A percentile compares a stretch with the other conserved stretches of the same genome.
phyloP scores from a whole-genome alignment of 2,329 filamentous ascomycete species.

The Byssochlamys sp. region DNA sequence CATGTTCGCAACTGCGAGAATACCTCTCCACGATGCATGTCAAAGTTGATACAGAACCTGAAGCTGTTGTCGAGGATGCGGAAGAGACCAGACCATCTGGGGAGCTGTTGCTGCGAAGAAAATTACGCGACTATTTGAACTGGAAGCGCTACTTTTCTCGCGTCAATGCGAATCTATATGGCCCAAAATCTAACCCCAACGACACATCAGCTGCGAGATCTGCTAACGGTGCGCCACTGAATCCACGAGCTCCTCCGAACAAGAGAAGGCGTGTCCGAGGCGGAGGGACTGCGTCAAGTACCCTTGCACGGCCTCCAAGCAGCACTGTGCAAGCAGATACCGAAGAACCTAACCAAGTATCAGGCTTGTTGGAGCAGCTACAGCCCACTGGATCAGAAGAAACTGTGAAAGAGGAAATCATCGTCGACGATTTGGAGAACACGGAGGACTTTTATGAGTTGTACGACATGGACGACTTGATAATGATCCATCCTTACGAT shows the following conservation, averaged over 20 bases:
- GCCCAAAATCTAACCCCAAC: conserved; percentile 16
- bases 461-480: conserved; percentile 79
- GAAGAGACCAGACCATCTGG: conserved; percentile 59
- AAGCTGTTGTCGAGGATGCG: conserved; percentile 41
- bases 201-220: conserved; percentile 13
- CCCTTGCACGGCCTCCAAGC: conserved; percentile 56
- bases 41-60: conserved; percentile 32
- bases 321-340: conserved; percentile 64
- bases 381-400: conserved; percentile 69
- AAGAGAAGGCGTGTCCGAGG: conserved; percentile 79
- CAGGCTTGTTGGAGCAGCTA: conserved; percentile 71
- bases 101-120: conserved; percentile 80
- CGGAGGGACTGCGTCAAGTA: conserved; percentile 53
- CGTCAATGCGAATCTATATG: conserved; percentile 52
- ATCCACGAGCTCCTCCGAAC: conserved; percentile 58
- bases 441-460: conserved; percentile 89
- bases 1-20: conserved; percentile 78
- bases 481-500: conserved; percentile 86
- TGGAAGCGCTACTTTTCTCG: conserved; percentile 88
- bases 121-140: conserved; percentile 71
- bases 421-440: conserved; percentile 70
- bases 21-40: conserved; percentile 87
- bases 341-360: conserved; percentile 73
- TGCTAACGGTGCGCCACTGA: conserved; percentile 11
- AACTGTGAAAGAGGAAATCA: conserved; percentile 58